Base-by-base conservation (phyloP, 176 grass and related monocot species). In the Carex littledalei region DNA sequence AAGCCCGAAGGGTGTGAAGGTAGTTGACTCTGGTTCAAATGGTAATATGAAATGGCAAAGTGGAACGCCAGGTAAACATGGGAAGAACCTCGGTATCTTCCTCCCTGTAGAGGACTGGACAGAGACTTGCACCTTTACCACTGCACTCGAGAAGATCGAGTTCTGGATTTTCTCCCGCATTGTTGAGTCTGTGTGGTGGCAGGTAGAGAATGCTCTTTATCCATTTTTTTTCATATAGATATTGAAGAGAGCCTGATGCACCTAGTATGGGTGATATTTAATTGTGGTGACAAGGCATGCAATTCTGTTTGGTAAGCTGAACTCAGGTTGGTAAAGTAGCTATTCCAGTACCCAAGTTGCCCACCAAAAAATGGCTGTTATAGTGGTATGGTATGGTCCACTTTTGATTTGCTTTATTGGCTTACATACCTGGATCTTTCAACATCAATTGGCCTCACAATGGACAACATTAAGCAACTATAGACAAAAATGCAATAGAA, bases 171-270 rank as follows among this genome's bases (percentile, higher is more conserved):
- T 95, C 85, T 94, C 90, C 67, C 90, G 97, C 64, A 88, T 93
- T 80, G 86, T 99, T 0, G 97, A 99, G 66, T 99, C 93, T 64
- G 97, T 99, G 58, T 99, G 97, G 97, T 99, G 97, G 97, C 97
- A 99, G 91, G 97, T 99, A 90, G 87, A 82, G 24, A 16, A 82
- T 87, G 21, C 47, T 58, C 50, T 61, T 63, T 52, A 72, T 47
- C 8, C 79, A 5, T 49, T 64, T 3, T 78, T 61, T 54, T 32
- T 29, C 0, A 17, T 82, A 57, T 15, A 21, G 13, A 66, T 29
- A 79, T 73, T 74, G 39, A 77, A 67, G 45, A 55, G 3, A 63
- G 34, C 61, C 67, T 67, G 24, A 84, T 69, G 43, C 15, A 49
- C 39, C 10, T 26, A 59, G 84, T 20, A 64, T 54, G 49, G 4